Evolutionary conservation across 208 protist genomes (phyloP), one percentile per base, ranked within the genome.

Genomic region (Strigomonas oncopelti): DNA sequence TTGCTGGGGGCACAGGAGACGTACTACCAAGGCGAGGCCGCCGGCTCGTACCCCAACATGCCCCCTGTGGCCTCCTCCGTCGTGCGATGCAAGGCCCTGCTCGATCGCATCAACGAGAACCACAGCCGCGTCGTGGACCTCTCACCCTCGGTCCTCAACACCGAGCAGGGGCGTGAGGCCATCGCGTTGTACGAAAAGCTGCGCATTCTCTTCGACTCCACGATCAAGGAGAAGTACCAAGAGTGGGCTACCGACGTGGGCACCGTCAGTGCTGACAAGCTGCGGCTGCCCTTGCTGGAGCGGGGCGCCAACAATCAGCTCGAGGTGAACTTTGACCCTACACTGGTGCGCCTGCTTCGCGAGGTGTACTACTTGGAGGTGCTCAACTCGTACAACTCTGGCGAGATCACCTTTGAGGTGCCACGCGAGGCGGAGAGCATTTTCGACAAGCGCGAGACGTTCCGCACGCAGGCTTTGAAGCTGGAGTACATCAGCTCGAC

Each of bases 341-440:
- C 84, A 4, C 87, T 99, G 18, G 92, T 98, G 25, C 90, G 93
- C 67, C 93, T 97, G 55, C 82, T 99, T 52, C 87, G 93, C 58
- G 98, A 99, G 78, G 93, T 98, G 38, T 97, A 97, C 75, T 98
- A 98, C 77, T 65, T 99, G 24, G 88, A 97, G 69, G 80, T 94
- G 22, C 87, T 98, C 61, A 97, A 97, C 74, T 92, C 92, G 20
- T 93, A 88, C 80, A 83, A 93, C 31, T 27, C 65, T 16, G 63
- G 60, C 58, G 71, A 81, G 42, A 77, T 85, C 7, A 70, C 78
- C 34, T 95, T 97, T 32, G 84, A 87, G 51, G 80, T 97, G 42
- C 94, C 94, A 9, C 63, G 67, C 7, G 88, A 96, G 45, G 92
- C 94, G 34, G 72, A 88, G 60, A 75, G 81, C 29, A 84, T 98